Percentiles rank a stretch among this genome's conserved stretches.
phyloP scores from a whole-genome alignment of 768 basidiomycete genomes.

The Termitomyces sp. region DNA sequence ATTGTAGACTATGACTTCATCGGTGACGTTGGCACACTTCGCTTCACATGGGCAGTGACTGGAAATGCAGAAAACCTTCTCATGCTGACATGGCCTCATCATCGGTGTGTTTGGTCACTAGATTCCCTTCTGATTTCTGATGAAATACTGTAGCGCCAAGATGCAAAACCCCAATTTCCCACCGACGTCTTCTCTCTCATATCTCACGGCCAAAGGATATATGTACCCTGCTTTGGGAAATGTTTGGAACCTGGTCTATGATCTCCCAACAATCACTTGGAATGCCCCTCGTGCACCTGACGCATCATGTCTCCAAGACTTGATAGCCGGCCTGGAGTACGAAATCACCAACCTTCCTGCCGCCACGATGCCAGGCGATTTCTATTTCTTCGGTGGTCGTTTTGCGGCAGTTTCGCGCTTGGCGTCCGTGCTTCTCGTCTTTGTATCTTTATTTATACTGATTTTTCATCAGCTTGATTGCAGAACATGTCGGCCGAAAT shows the following conservation, averaged over 20 bases:
- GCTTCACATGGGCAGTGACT: conserved; percentile 28
- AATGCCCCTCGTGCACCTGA: conserved; percentile 29
- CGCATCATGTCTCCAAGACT: conserved; percentile 22
- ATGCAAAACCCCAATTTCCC: conserved; percentile 24
- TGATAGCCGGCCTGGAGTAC: conserved; percentile 36
- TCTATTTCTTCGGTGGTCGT: conserved; percentile 29
- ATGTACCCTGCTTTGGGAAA: conserved; percentile 31
- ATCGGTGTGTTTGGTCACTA: conserved; percentile 21
- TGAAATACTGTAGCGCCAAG: conserved; percentile 11
- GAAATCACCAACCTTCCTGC: conserved; percentile 47
- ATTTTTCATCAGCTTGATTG: conserved; percentile 22
- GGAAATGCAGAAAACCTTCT: conserved; percentile 26
- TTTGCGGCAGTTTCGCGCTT: conserved; percentile 25
- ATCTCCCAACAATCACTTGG: conserved; percentile 29
- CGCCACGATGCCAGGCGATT: conserved; percentile 37
- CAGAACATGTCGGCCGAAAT: conserved; percentile 27
- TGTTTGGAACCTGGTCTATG: conserved; percentile 26
- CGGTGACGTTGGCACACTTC: conserved; percentile 25
- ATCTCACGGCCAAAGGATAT: conserved; percentile 29
- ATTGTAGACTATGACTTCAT: conserved; percentile 25
- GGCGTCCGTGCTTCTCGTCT: conserved; percentile 20
- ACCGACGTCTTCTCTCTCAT: conserved; percentile 20
- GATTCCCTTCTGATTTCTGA: neutral
- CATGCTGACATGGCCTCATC: conserved; percentile 33
- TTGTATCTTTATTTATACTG: neutral